Conservation (phyloP, 202 grass and related monocot genomes). For the Panicum hallii region DNA sequence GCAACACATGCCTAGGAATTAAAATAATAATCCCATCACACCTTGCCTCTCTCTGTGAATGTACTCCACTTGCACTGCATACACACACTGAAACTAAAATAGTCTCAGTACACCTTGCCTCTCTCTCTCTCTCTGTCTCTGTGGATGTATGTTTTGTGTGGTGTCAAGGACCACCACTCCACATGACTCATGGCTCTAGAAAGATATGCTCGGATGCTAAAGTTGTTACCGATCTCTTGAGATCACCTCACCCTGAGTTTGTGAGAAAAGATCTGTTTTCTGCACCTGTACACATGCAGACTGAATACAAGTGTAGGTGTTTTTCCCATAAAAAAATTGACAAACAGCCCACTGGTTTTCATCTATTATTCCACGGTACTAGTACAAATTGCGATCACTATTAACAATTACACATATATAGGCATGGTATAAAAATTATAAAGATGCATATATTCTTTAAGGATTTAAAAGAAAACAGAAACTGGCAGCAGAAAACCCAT, state of each 20-base stretch:
- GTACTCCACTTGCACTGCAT: slow-evolving; percentile 15
- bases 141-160: background rate
- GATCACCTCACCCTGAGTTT: background rate
- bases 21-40: background rate
- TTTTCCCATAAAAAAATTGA: background rate
- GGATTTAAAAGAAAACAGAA: too few species aligned
- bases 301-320: background rate
- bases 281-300: background rate
- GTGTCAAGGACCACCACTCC: background rate
- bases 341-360: background rate
- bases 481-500: background rate
- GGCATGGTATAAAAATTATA: background rate
- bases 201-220: slow-evolving; percentile 16
- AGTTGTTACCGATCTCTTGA: background rate
- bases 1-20: background rate
- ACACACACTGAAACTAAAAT: background rate
- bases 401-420: background rate
- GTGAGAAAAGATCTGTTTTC: background rate
- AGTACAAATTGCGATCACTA: background rate
- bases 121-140: background rate
- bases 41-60: background rate
- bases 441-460: too few species aligned
- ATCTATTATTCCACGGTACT: background rate
- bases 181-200: slow-evolving; percentile 20
- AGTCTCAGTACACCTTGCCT: too few species aligned